Conservation (phyloP, 2,329 filamentous ascomycete species). For the Fusarium sp. region DNA sequence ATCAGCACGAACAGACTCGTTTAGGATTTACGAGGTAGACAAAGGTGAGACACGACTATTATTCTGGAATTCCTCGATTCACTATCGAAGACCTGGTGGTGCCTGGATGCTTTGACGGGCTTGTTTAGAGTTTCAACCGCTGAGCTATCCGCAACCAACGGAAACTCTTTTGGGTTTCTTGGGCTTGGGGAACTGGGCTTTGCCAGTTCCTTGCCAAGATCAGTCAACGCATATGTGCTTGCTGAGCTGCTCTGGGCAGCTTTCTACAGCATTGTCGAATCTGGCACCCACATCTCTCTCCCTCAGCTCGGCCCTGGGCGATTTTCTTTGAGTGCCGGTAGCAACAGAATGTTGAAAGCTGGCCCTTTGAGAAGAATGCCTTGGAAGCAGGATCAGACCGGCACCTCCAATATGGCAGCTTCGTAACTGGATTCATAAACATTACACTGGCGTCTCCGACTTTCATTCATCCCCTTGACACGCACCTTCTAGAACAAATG, state of each 20-base stretch:
- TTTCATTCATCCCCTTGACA: background rate
- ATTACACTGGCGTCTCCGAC: background rate
- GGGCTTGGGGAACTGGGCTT: background rate
- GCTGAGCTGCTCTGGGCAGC: background rate
- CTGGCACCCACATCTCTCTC: background rate
- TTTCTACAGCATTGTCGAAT: background rate
- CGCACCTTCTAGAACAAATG: background rate
- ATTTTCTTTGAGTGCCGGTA: background rate
- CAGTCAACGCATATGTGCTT: background rate
- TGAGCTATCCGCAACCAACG: background rate
- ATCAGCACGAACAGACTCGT: slow-evolving; percentile 1
- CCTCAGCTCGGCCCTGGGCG: background rate
- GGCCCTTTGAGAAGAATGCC: background rate
- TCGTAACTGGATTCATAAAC: background rate
- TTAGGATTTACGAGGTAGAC: slow-evolving; percentile 14
- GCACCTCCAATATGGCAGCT: background rate
- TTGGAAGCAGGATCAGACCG: background rate
- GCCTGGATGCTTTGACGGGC: slow-evolving; percentile 1
- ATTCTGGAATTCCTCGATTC: slow-evolving; percentile 20
- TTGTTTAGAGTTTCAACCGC: background rate
- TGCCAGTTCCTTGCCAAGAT: background rate
- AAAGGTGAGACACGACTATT: slow-evolving; percentile 39
- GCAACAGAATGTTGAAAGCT: background rate
- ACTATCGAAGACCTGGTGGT: background rate
- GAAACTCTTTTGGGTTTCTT: background rate